These are phyloP conservation scores for Apiospora pterosperma DNA, from an alignment of 2,329 filamentous ascomycete genomes.

Conservation along the genomic window DNA sequence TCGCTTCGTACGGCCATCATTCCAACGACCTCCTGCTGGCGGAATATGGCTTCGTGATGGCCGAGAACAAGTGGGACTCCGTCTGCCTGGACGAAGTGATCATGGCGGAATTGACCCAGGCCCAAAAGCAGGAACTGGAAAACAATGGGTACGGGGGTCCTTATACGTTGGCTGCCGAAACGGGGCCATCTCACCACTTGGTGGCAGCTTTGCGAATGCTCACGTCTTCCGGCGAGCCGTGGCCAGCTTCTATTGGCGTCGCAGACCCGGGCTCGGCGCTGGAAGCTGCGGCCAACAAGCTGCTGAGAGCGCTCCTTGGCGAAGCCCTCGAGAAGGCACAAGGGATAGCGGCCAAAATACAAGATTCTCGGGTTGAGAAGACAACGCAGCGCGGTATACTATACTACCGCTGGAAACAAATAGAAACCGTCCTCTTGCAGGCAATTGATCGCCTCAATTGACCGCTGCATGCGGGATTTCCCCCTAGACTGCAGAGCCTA, in stretches of 20 bases:
- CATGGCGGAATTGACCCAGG: conserved; percentile 3
- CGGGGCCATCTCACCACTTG: neutral
- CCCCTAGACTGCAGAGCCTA: too few species aligned
- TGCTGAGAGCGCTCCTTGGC: neutral
- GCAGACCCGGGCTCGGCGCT: neutral
- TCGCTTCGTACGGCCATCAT: conserved; percentile 47
- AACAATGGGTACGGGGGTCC: neutral
- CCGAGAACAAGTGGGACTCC: conserved; percentile 16
- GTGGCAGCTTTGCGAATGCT: neutral
- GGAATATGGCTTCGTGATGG: conserved; percentile 33
- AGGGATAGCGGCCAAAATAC: neutral
- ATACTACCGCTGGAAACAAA: neutral
- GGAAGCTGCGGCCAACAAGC: neutral
- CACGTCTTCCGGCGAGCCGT: neutral
- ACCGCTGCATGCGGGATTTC: neutral
- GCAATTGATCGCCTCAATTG: neutral
- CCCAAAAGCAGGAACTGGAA: neutral
- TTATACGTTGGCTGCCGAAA: neutral
- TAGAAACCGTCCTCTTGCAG: neutral
- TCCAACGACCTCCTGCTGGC: conserved; percentile 48
- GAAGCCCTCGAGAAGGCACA: neutral
- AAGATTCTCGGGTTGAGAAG: neutral
- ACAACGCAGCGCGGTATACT: neutral
- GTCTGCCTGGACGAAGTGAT: conserved; percentile 15
- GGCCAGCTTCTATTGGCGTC: neutral